Evolutionary conservation across 805 yeast species (phyloP), one percentile per base, ranked within the genome.

Genomic region (Hanseniaspora hatyaiensis): DNA sequence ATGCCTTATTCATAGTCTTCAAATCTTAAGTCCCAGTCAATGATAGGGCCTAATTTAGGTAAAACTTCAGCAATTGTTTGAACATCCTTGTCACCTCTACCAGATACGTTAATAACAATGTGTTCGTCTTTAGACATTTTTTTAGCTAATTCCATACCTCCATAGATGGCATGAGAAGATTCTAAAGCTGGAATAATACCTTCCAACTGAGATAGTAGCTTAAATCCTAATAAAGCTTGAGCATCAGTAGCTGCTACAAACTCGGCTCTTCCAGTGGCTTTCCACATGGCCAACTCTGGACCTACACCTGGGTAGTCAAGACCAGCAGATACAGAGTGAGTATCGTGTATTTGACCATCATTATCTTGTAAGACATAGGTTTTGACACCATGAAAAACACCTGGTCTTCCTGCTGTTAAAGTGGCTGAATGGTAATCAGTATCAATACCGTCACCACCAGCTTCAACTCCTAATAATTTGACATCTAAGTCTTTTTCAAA

Each of bases 231-330:
- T 54, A 92, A 71, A 26, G 97, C 97, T 62, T 92, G 79, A n/a
- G 94, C 87, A 65, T 92, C 96, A 29, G 95, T 84, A 49, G 94
- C 96, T 39, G 96, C 94, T 40, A 80, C 65, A 60, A 89, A 92
- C 49, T 81, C 71, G 8, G 94, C 98, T 60, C 99, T 78, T 23
- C 96, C 96, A 52, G 82, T 80, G 47, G 81, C 80, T 65, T 89
- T 89, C 97, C 97, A 92, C 62, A 73, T 77, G 2, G 97, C 94
- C 56, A 92, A 73, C 67, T 92, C 97, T 28, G 99, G 99, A 38
- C 99, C 99, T 40, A 92, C 99, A 66, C 96, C 99, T 22, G 99
- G 99, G 64, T 92, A 92, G 66, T 92, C 99, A 59, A 92, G 73
- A 55, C 99, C 99, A 33, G 99, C 99, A 53, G 96, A 85, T 32